phyloP scores from a whole-genome alignment of 129 eudicot species.

The Chrysanthemum seticuspe region DNA sequence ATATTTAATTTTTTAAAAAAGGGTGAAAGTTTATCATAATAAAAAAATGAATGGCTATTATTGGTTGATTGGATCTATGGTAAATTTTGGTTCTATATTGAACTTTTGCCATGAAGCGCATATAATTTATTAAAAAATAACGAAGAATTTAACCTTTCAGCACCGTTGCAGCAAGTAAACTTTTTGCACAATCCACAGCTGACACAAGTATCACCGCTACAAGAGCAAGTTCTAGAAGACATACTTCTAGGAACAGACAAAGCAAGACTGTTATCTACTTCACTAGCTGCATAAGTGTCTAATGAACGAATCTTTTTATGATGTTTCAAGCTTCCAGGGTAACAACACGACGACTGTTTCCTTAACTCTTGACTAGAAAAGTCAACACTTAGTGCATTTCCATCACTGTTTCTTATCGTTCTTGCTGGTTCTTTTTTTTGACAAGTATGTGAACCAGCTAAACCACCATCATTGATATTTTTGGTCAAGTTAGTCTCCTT shows the following conservation, averaged over 20 bases:
- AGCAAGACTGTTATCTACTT: constrained; percentile 35
- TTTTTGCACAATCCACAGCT: constrained; percentile 40
- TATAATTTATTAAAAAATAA: neutral
- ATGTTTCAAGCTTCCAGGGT: constrained; percentile 33
- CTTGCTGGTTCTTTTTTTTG: constrained; percentile 43
- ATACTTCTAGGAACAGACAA: constrained; percentile 36
- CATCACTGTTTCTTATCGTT: constrained; percentile 70
- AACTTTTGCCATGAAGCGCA: constrained; percentile 3
- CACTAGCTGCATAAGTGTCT: constrained; percentile 32
- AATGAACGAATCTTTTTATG: constrained; percentile 46
- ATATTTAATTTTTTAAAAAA: too few species aligned
- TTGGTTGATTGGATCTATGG: too few species aligned
- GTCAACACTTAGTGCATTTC: constrained; percentile 63
- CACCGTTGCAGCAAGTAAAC: constrained; percentile 29
- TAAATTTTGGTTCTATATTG: too few species aligned
- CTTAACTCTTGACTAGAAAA: constrained; percentile 36
- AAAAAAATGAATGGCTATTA: too few species aligned
- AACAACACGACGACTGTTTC: constrained; percentile 45
- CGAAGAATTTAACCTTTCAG: constrained; percentile 40
- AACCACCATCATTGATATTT: constrained; percentile 40
- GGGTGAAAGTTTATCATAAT: too few species aligned
- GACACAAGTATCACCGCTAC: constrained; percentile 34
- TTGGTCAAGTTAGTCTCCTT: constrained; percentile 38
- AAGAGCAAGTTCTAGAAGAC: constrained; percentile 40
- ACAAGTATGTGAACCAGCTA: constrained; percentile 49